Base-by-base conservation (phyloP, 352 stramenopile species). In the Detonula confervacea region DNA sequence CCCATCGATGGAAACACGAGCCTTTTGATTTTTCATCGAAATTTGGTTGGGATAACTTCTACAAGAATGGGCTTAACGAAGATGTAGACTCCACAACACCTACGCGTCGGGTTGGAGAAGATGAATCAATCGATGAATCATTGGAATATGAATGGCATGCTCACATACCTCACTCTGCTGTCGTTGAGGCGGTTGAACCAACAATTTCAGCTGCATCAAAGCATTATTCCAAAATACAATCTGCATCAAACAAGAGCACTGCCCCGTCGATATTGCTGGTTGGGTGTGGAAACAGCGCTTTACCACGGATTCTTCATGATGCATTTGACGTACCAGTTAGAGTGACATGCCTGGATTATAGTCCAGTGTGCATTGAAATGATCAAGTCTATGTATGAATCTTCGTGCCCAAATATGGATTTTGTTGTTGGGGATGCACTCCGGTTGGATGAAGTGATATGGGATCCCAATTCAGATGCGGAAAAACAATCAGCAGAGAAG, bases 1-100 rank as follows among this genome's bases (percentile, higher is more conserved):
- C n/a, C n/a, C 62, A 55, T 47, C 44, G 35, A 2, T 74, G 62
- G 72, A 60, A 70, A 52, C 72, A 80, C 35, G 29, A 69, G 16
- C 64, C 73, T 44, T 87, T 89, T 60, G 86, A 92, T 70, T 92
- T 90, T 67, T 88, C 86, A 5, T 89, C 83, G 16, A 57, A 57
- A 35, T 33, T 51, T 1, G 77, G 83, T 47, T 92, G 86, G 86
- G 83, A 92, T 57, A 29, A 73, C 0, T 90, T 89, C 71, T 92
- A 92, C 67, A 49, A 52, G 46, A 57, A 73, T 24, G 42, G 49
- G 42, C 67, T 30, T 2, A 39, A 63, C 18, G 3, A 6, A 44
- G n/a, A 47, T 22, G 16, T 12, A 49, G n/a, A 67, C n/a, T n/a
- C n/a, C n/a, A n/a, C n/a, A n/a, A n/a, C n/a, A n/a, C n/a, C n/a